phyloP scores from a whole-genome alignment of 1,284 basidiomycete genomes.

The Ganoderma lingzhi region DNA sequence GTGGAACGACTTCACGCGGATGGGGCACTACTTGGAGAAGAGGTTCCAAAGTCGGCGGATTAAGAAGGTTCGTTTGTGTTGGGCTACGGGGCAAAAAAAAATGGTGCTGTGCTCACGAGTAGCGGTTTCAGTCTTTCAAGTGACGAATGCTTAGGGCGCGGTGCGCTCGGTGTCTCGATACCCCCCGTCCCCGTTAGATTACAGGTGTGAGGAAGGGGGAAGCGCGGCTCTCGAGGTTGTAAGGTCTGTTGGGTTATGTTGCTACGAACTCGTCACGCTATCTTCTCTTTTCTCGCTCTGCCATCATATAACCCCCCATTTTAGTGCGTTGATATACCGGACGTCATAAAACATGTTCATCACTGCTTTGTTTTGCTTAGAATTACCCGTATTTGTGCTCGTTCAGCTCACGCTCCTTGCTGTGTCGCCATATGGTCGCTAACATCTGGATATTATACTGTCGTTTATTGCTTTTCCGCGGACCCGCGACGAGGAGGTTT shows the following conservation, averaged over 20 bases:
- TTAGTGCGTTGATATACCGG: neutral
- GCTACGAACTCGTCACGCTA: conserved; percentile 1
- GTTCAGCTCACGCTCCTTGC: conserved; percentile 11
- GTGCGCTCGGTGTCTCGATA: neutral
- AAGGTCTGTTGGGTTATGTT: neutral
- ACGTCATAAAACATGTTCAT: neutral
- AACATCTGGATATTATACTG: neutral
- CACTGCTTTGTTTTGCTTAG: neutral
- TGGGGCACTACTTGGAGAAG: conserved; percentile 56
- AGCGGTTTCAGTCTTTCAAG: neutral
- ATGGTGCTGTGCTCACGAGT: neutral
- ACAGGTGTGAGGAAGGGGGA: neutral
- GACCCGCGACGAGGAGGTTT: neutral
- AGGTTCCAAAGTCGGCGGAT: conserved; percentile 37
- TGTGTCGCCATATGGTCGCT: neutral
- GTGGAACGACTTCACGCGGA: conserved; percentile 56
- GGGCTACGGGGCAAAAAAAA: neutral
- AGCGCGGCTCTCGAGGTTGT: neutral
- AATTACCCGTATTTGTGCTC: neutral
- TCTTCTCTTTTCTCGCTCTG: neutral
- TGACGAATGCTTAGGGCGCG: neutral
- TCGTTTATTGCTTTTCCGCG: conserved; percentile 1
- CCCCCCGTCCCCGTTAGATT: neutral
- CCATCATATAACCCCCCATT: neutral
- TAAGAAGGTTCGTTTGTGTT: conserved; percentile 36